Percentiles rank a stretch among this genome's conserved stretches.
Evolutionary conservation across 2,329 filamentous ascomycete genomes (phyloP).

Genomic region (Didymella keratinophila): DNA sequence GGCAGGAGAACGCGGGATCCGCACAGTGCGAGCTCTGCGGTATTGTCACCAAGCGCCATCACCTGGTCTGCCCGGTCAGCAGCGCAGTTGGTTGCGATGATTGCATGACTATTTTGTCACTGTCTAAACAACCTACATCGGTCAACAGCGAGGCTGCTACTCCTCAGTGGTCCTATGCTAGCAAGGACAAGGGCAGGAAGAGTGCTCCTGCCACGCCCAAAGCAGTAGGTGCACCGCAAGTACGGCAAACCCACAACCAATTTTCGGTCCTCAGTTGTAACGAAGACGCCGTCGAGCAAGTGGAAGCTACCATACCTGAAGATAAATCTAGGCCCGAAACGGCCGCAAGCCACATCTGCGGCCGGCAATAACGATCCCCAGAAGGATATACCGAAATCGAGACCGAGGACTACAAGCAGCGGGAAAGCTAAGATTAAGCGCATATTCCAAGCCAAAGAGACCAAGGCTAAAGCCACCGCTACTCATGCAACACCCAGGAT

Average conservation of each 20-base stretch:
- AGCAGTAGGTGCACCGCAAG: background rate
- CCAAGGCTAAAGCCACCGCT: background rate
- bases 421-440: background rate
- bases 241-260: background rate
- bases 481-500: background rate
- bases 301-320: background rate
- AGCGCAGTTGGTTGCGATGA: no score
- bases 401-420: background rate
- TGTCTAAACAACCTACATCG: background rate
- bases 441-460: background rate
- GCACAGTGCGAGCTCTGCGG: no score
- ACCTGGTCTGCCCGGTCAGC: no score
- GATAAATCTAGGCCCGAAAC: background rate
- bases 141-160: background rate
- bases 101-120: no score
- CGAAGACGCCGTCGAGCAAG: background rate
- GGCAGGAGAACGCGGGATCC: no score
- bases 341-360: background rate
- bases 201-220: background rate
- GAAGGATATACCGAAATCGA: background rate
- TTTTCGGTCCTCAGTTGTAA: background rate
- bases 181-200: background rate
- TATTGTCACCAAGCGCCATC: no score
- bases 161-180: background rate
- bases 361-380: background rate